A percentile compares a stretch with the other conserved stretches of the same genome.
phyloP scores from a whole-genome alignment of 2,329 filamentous ascomycete species.

The Trichoderma atroviride region DNA sequence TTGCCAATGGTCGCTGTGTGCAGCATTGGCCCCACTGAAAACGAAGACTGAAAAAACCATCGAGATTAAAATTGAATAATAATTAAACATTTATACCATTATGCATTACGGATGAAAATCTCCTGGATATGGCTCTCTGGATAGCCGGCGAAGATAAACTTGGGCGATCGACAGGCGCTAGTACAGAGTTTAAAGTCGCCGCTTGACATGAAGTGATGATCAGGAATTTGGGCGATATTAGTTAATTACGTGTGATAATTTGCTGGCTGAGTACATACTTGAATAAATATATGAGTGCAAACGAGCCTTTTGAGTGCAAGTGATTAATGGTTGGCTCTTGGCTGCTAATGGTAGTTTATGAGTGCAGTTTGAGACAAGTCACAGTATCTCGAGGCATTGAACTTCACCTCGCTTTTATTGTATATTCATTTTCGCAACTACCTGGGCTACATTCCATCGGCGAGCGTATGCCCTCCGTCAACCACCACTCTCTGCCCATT shows the following conservation, averaged over 20 bases:
- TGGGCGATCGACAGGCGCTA: not conserved
- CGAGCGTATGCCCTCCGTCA: slow-evolving; percentile 49
- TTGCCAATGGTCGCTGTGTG: not conserved
- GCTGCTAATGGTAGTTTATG: too few species aligned
- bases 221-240: not conserved
- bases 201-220: not conserved
- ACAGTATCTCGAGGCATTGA: too few species aligned
- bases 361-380: too few species aligned
- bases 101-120: not conserved
- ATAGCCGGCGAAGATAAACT: not conserved
- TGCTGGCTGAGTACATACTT: too few species aligned
- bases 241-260: not conserved
- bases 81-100: not conserved
- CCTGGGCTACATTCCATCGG: slow-evolving; percentile 35
- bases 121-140: not conserved
- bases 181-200: not conserved
- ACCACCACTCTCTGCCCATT: slow-evolving; percentile 49
- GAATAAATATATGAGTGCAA: too few species aligned
- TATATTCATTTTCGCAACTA: too few species aligned
- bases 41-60: not conserved
- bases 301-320: too few species aligned
- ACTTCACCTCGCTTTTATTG: too few species aligned
- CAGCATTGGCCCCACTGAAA: not conserved
- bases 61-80: not conserved
- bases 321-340: too few species aligned